Conservation (phyloP, 164 flowering plant species). For the Macadamia integrifolia region DNA sequence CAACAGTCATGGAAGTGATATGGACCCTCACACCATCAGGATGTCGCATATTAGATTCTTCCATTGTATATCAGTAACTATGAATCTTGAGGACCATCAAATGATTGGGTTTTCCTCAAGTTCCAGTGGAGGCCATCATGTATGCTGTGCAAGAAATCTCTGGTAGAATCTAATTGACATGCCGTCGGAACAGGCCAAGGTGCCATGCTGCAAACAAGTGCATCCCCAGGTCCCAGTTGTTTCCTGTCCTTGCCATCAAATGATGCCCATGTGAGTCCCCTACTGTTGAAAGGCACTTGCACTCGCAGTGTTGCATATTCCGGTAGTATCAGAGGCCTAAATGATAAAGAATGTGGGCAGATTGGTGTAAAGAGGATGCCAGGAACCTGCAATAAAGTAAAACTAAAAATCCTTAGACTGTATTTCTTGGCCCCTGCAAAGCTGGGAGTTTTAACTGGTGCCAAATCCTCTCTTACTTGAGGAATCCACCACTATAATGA, state of each 20-base stretch:
- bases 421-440: too few species aligned
- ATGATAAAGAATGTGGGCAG: slow-evolving; percentile 94
- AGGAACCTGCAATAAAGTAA: slow-evolving; percentile 62
- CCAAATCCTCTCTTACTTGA: too few species aligned
- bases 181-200: slow-evolving; percentile 99
- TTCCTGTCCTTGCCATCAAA: slow-evolving; percentile 90
- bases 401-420: not conserved
- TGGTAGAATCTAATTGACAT: slow-evolving; percentile 80
- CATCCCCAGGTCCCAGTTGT: slow-evolving; percentile 77
- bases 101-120: slow-evolving; percentile 77
- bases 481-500: too few species aligned
- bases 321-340: slow-evolving; percentile 87
- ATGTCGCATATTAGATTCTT: not conserved
- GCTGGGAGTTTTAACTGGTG: too few species aligned
- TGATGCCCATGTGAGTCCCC: slow-evolving; percentile 93
- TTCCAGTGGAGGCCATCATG: slow-evolving; percentile 99
- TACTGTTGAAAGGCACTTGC: slow-evolving; percentile 86
- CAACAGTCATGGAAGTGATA: not conserved
- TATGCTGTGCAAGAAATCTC: slow-evolving; percentile 82
- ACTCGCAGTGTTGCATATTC: slow-evolving; percentile 82
- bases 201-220: slow-evolving; percentile 93
- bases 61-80: slow-evolving; percentile 4
- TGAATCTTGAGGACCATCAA: slow-evolving; percentile 67
- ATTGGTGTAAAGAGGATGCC: slow-evolving; percentile 94
- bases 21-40: not conserved